A percentile compares a stretch with the other conserved stretches of the same genome.
phyloP scores from a whole-genome alignment of 345 rosid species.

The Eucalyptus caleyi region DNA sequence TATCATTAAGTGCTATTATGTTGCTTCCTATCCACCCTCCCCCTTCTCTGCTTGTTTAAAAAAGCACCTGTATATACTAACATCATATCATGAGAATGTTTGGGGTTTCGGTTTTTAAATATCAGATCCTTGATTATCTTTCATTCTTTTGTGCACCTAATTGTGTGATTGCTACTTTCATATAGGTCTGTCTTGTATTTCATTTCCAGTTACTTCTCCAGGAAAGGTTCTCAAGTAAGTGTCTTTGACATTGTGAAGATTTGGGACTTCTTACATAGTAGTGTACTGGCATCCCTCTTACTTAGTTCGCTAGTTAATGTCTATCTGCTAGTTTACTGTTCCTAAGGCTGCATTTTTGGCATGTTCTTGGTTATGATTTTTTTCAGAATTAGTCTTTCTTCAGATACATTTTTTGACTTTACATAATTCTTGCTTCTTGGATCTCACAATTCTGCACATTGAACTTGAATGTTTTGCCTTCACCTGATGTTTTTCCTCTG shows the following conservation, averaged over 20 bases:
- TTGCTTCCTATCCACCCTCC: background rate
- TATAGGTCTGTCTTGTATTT: slow-evolving; percentile 66
- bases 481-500: background rate
- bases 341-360: background rate
- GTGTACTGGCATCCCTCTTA: background rate
- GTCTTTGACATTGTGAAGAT: background rate
- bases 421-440: background rate
- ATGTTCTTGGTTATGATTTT: background rate
- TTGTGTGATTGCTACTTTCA: background rate
- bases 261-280: background rate
- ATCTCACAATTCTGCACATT: background rate
- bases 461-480: background rate
- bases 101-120: background rate
- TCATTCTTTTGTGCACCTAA: background rate
- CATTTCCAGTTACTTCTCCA: slow-evolving; percentile 67
- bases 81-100: background rate
- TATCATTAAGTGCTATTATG: background rate
- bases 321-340: background rate
- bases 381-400: background rate
- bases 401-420: background rate
- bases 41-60: background rate
- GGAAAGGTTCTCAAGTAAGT: slow-evolving; percentile 81
- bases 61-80: background rate
- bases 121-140: background rate
- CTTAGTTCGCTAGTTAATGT: background rate